Percentiles rank a stretch among this genome's conserved stretches.
These are phyloP conservation scores for Mycena chlorophos DNA, from an alignment of 768 basidiomycete species.

Conservation along the genomic window DNA sequence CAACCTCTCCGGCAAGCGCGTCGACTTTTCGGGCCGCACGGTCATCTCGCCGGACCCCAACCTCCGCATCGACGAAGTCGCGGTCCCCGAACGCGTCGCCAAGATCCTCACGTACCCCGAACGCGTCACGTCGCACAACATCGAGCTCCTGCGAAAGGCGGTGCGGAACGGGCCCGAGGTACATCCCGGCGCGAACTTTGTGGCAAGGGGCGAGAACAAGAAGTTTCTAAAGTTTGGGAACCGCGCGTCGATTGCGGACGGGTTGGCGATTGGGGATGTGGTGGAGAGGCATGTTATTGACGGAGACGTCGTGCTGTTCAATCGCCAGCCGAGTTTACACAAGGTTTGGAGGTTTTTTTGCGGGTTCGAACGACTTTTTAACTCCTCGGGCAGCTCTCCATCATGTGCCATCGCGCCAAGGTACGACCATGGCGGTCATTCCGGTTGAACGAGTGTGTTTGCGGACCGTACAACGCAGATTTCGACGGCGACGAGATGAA, in stretches of 20 bases:
- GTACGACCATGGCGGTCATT: conserved; percentile 97
- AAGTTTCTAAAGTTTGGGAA: conserved; percentile 90
- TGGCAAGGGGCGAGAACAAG: conserved; percentile 81
- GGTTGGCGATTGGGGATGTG: conserved; percentile 81
- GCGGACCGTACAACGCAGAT: conserved; percentile 98
- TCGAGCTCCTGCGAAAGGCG: conserved; percentile 70
- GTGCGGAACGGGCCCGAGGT: conserved; percentile 86
- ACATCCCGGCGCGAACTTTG: conserved; percentile 96
- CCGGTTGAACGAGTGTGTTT: conserved; percentile 97
- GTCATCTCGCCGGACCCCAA: conserved; percentile 99
- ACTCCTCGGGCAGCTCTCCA: conserved; percentile 68
- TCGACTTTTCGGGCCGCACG: conserved; percentile 96
- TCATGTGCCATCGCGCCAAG: conserved; percentile 97
- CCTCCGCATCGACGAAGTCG: conserved; percentile 96
- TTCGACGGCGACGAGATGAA: conserved; percentile 99
- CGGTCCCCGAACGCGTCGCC: conserved; percentile 93
- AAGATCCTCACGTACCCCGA: conserved; percentile 96
- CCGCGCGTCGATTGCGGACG: conserved; percentile 75
- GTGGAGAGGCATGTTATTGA: conserved; percentile 95
- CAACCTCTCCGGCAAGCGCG: conserved; percentile 97
- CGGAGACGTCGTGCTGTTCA: conserved; percentile 96
- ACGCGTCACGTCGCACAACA: conserved; percentile 89
- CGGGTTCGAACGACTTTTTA: conserved; percentile 4
- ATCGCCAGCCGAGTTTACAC: conserved; percentile 97
- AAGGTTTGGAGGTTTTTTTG: conserved; percentile 59